phyloP scores from a whole-genome alignment of 805 yeast species.

The Wickerhamia fluorescens region DNA sequence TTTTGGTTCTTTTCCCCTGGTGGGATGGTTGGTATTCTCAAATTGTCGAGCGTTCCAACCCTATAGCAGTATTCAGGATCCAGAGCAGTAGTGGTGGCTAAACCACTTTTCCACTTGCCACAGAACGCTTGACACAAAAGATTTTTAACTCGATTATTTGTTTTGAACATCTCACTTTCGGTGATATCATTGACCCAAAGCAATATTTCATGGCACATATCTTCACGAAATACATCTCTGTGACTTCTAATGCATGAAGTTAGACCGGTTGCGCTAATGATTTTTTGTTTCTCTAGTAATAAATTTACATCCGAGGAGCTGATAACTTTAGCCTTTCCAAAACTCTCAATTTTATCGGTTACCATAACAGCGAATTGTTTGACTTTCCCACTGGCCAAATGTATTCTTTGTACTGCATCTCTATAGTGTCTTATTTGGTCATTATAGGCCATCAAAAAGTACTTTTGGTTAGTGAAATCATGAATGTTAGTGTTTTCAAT shows the following conservation, averaged over 20 bases:
- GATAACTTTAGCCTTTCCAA: slow-evolving; percentile 66
- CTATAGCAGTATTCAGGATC: slow-evolving; percentile 11
- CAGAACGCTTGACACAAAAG: slow-evolving; percentile 53
- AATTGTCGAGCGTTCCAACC: slow-evolving; percentile 28
- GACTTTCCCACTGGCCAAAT: slow-evolving; percentile 56
- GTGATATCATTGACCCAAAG: slow-evolving; percentile 59
- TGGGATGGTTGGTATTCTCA: slow-evolving; percentile 34
- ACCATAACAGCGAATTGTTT: slow-evolving; percentile 67
- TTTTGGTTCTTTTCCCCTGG: slow-evolving; percentile 5
- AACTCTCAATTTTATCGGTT: slow-evolving; percentile 50
- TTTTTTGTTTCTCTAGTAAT: slow-evolving; percentile 47
- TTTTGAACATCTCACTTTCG: slow-evolving; percentile 45
- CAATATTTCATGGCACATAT: slow-evolving; percentile 67
- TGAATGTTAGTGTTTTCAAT: slow-evolving; percentile 29
- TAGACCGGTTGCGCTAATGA: slow-evolving; percentile 56
- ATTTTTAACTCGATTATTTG: slow-evolving; percentile 40
- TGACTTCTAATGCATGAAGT: slow-evolving; percentile 59
- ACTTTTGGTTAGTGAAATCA: slow-evolving; percentile 34
- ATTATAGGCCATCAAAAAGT: slow-evolving; percentile 59
- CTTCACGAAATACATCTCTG: slow-evolving; percentile 71
- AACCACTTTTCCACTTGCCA: slow-evolving; percentile 55
- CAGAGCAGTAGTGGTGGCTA: slow-evolving; percentile 6
- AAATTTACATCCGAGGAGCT: slow-evolving; percentile 46
- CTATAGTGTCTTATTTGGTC: slow-evolving; percentile 71
- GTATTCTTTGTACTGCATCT: slow-evolving; percentile 65